phyloP scores from a whole-genome alignment of 2,329 filamentous ascomycete genomes.

The Monosporascus ibericus region DNA sequence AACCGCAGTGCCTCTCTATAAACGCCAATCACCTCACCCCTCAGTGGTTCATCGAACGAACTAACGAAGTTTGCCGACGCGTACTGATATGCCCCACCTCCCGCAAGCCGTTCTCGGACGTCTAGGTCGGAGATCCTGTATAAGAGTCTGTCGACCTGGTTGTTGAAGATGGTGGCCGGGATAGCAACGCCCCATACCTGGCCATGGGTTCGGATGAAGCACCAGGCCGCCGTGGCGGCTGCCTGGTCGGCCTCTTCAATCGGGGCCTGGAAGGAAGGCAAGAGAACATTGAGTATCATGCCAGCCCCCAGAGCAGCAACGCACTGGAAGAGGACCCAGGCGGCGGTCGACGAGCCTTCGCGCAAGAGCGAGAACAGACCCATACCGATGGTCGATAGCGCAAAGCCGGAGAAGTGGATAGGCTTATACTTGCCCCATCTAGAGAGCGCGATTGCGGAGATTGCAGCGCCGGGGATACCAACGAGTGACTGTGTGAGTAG shows the following conservation, averaged over 20 bases:
- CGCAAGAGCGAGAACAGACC: conserved; percentile 31
- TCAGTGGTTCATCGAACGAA: neutral
- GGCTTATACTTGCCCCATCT: conserved; percentile 14
- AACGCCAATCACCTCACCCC: conserved; percentile 19
- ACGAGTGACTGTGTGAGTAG: conserved; percentile 12
- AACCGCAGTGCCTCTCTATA: conserved; percentile 24
- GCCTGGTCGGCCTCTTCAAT: conserved; percentile 22
- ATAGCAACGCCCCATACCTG: conserved; percentile 34
- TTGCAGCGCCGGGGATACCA: conserved; percentile 8
- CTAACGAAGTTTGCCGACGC: neutral
- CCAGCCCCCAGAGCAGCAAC: conserved; percentile 30
- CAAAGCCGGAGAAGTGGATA: conserved; percentile 18
- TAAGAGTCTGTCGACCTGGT: neutral
- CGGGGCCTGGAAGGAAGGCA: conserved; percentile 31
- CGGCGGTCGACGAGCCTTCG: conserved; percentile 20
- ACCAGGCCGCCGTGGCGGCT: conserved; percentile 26
- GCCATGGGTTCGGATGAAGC: conserved; percentile 34
- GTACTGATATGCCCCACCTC: neutral
- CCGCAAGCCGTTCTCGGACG: neutral
- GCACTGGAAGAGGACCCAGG: conserved; percentile 31
- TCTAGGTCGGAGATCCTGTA: neutral
- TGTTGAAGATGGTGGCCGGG: conserved; percentile 29
- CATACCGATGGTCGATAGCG: conserved; percentile 25
- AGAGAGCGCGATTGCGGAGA: conserved; percentile 14
- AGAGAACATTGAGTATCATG: conserved; percentile 29